Evolutionary conservation across 257 asterid genomes (phyloP).

Genomic region (Misopates orontium): DNA sequence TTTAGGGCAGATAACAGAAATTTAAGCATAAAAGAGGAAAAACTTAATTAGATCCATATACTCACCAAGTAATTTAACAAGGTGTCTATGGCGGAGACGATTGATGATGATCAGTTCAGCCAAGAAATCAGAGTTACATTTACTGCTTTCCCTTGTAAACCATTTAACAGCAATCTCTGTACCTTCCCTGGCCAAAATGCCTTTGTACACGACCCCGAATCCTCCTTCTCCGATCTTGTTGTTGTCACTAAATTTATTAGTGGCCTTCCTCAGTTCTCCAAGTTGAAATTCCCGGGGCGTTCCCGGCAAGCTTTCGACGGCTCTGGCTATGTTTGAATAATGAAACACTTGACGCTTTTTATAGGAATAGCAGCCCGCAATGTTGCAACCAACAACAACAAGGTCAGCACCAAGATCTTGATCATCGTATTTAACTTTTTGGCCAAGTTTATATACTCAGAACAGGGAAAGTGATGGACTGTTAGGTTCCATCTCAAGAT

Average conservation of each 20-base stretch:
- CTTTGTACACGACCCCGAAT: conserved; percentile 80
- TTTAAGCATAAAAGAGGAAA: neutral
- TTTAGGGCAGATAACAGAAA: no score
- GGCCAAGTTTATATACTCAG: no score
- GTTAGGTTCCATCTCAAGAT: no score
- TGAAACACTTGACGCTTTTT: conserved; percentile 31
- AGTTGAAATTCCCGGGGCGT: conserved; percentile 69
- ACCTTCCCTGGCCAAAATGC: conserved; percentile 52
- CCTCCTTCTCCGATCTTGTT: conserved; percentile 89
- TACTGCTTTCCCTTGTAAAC: conserved; percentile 66
- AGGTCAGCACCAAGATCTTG: conserved; percentile 44
- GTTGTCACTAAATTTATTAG: conserved; percentile 60
- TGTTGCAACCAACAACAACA: conserved; percentile 41
- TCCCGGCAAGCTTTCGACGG: conserved; percentile 72
- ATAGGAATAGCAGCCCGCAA: conserved; percentile 33
- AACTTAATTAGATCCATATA: neutral
- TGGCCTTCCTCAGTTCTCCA: conserved; percentile 74
- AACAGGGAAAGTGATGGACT: conserved; percentile 38
- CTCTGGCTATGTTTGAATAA: conserved; percentile 51
- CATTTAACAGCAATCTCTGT: conserved; percentile 84
- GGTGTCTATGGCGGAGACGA: conserved; percentile 85
- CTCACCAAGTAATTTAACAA: conserved; percentile 79
- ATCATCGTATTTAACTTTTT: no score
- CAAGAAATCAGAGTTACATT: conserved; percentile 84
- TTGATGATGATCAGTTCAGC: conserved; percentile 89